Base-by-base conservation (phyloP, 2,329 filamentous ascomycete genomes). In the Apiospora phragmitis region DNA sequence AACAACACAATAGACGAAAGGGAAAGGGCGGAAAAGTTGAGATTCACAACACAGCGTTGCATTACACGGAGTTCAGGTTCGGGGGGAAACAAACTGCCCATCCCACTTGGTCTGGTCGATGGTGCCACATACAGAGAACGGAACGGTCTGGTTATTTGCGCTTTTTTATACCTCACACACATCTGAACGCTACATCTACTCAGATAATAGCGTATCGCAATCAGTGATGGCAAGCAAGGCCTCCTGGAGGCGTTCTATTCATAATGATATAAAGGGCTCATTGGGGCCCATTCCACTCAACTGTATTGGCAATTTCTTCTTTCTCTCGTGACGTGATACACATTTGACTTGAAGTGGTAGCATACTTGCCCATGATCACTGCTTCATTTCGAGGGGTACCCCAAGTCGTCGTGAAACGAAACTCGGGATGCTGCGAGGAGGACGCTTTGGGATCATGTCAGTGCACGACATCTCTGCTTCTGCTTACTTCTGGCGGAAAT, bases 31-130 rank as follows among this genome's bases (percentile, higher is more conserved):
- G 8, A 59, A 62, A 62, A 62, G 55, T 38, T 62, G 38, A 38
- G 32, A n/a, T 62, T 62, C 18, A 21, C 47, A 51, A n/a, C 47
- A 32, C 49, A 32, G 49, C 49, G 49, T 59, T 59, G 51, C 51
- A 59, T 59, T 59, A 62, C 32, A 62, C 21, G 55, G 55, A 62
- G 55, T 62, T 62, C 32, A 55, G 26, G 51, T n/a, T n/a, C n/a
- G n/a, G 32, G 29, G 32, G 55, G 29, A 59, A 59, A 21, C 16
- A 12, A 35, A 35, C 21, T n/a, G 55, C 55, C 55, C 55, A 38
- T 62, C 55, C 55, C 55, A 62, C 32, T 38, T 21, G 29, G 38
- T 38, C 18, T 62, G 55, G 55, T 62, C 18, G 55, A 62, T 38
- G 55, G 55, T n/a, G 55, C 49, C 16, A 5, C 24, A 51, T 29